phyloP scores from a whole-genome alignment of 1,139 yeast genomes.

The Petasospora rhodanensis region DNA sequence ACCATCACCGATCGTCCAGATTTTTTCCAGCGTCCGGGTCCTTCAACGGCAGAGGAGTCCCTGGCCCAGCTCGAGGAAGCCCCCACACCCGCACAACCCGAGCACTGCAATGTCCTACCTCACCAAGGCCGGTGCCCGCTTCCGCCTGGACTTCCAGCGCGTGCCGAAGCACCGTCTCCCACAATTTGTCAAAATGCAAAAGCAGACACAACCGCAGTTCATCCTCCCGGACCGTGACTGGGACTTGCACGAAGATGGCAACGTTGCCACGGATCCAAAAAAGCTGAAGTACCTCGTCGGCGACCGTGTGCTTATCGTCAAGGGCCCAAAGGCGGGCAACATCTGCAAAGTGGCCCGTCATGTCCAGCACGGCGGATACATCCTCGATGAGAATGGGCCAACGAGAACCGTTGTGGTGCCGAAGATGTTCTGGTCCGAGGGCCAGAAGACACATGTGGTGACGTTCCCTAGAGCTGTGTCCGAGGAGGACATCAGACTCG shows the following conservation, averaged over 20 bases:
- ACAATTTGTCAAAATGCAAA: conserved; percentile 26
- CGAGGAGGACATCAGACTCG: conserved; percentile 65
- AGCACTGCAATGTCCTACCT: conserved; percentile 20
- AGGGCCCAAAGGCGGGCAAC: conserved; percentile 69
- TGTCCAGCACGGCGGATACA: conserved; percentile 45
- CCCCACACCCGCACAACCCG: background rate
- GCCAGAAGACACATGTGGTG: conserved; percentile 65
- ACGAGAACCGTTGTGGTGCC: conserved; percentile 55
- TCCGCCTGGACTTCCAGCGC: conserved; percentile 22
- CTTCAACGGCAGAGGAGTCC: background rate
- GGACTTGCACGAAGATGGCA: conserved; percentile 34
- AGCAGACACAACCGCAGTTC: conserved; percentile 31
- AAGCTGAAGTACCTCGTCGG: conserved; percentile 56
- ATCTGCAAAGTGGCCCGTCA: conserved; percentile 54
- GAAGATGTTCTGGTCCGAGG: conserved; percentile 66
- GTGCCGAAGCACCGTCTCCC: conserved; percentile 27
- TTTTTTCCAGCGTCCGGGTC: background rate
- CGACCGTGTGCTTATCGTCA: conserved; percentile 59
- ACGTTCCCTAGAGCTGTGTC: conserved; percentile 54
- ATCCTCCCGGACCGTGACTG: conserved; percentile 28
- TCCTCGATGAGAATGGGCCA: conserved; percentile 55
- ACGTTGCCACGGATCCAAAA: conserved; percentile 34
- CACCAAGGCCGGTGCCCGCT: conserved; percentile 25
- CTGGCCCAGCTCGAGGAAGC: background rate
- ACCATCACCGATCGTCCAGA: background rate